Evolutionary conservation across 2,329 filamentous ascomycete genomes (phyloP).

Genomic region (Raffaelea arxii): DNA sequence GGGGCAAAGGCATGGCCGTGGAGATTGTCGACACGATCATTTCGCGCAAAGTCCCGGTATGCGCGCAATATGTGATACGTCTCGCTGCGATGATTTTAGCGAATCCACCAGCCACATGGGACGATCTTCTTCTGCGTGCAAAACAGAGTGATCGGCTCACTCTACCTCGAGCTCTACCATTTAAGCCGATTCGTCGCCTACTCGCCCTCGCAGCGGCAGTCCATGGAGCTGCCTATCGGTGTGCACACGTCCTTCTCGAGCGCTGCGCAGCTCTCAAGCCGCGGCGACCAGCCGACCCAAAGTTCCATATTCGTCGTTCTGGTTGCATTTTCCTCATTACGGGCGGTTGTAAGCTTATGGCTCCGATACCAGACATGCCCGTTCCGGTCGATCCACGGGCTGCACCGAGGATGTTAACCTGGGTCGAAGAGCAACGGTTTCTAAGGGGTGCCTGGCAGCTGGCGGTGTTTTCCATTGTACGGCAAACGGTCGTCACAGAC

Average conservation of each 20-base stretch:
- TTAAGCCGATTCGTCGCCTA: neutral
- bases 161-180: neutral
- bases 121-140: neutral
- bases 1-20: neutral
- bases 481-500: too few relatives aligned
- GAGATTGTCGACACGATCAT: slow-evolving; percentile 1
- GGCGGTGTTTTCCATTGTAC: neutral
- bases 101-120: neutral
- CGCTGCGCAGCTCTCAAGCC: neutral
- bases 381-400: neutral
- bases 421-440: neutral
- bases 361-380: too few relatives aligned
- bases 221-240: neutral
- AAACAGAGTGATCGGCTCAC: neutral
- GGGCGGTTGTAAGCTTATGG: too few relatives aligned
- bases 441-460: neutral
- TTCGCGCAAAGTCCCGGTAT: neutral
- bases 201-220: neutral
- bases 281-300: neutral
- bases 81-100: neutral
- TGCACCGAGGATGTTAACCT: neutral
- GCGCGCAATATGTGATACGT: neutral
- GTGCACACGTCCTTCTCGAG: neutral
- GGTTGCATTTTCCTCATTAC: too few relatives aligned
- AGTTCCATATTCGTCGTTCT: neutral